Base-by-base conservation (phyloP, 192 early-diverging fungal genomes). In the Dissophora ornata region DNA sequence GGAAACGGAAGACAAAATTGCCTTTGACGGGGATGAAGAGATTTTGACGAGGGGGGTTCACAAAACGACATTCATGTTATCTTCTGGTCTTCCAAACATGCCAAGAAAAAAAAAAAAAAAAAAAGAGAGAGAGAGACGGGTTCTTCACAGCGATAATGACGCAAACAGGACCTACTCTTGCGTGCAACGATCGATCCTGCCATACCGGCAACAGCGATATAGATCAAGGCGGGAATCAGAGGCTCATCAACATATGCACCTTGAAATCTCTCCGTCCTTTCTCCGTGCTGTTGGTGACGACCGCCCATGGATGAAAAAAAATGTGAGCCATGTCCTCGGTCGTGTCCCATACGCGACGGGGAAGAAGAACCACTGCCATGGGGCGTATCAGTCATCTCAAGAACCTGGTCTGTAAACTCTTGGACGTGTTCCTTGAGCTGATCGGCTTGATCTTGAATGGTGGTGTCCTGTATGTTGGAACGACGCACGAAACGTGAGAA, bases 341-440 rank as follows among this genome's bases (percentile, higher is more conserved):
- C 66, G 28, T 34, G 33, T 29, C 56, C 48, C 22, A 25, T n/a
- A 19, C 30, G 52, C 38, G 56, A 51, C 0, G 56, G 53, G 1
- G 63, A 38, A 12, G 65, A 24, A 15, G 57, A 52, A 3, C 24
- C 22, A 21, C 21, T 18, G 29, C 33, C 59, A 33, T 62, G 25
- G 28, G 73, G 73, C 21, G 42, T 41, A 11, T 77, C 73, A 3
- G 73, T 33, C 28, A 77, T 36, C 34, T 77, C 64, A 7, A 77
- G 59, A 4, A 67, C 64, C 2, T 77, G 57, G 5, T 77, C 52
- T 15, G 73, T 45, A 40, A 77, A 77, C 6, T 62, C 73, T 62
- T 77, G 73, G 46, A 77, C 64, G 34, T 54, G 64, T 0, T 62
- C 65, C 59, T 77, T 77, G 59, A 77, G 18, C 1, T 77, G 16